Evolutionary conservation across 1,284 basidiomycete species (phyloP).

Genomic region (Thelephora terrestris): DNA sequence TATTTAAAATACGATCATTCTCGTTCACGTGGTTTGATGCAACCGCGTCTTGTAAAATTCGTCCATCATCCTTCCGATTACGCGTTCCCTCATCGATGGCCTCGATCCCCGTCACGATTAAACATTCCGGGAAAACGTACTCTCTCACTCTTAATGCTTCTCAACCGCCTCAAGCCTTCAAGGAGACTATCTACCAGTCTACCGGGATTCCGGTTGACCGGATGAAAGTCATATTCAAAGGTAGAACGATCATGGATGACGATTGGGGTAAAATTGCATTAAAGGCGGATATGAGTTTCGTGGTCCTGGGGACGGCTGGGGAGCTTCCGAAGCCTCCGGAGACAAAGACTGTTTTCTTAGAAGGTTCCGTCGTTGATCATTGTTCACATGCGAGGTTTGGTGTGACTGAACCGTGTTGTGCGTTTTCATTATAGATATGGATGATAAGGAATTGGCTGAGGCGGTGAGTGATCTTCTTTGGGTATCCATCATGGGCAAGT

Average conservation of each 20-base stretch:
- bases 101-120: conserved; percentile 68
- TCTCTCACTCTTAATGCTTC: conserved; percentile 59
- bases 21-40: too few relatives aligned
- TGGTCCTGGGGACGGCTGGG: conserved; percentile 88
- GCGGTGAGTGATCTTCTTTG: conserved; percentile 40
- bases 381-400: not conserved
- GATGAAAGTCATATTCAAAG: conserved; percentile 97
- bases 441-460: conserved; percentile 70
- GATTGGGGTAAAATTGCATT: conserved; percentile 76
- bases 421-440: conserved; percentile 58
- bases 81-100: conserved; percentile 35
- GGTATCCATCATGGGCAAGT: not conserved
- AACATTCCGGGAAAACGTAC: conserved; percentile 81
- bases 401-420: not conserved
- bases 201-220: conserved; percentile 86
- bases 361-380: conserved; percentile 34
- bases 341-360: conserved; percentile 73
- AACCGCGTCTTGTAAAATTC: not conserved
- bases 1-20: too few relatives aligned
- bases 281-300: conserved; percentile 67
- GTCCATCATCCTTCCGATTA: not conserved
- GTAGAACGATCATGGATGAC: conserved; percentile 85
- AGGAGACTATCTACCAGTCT: conserved; percentile 68
- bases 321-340: conserved; percentile 83
- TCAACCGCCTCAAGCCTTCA: conserved; percentile 66